phyloP scores from a whole-genome alignment of 768 basidiomycete genomes.

The Rubroboletus satanas region DNA sequence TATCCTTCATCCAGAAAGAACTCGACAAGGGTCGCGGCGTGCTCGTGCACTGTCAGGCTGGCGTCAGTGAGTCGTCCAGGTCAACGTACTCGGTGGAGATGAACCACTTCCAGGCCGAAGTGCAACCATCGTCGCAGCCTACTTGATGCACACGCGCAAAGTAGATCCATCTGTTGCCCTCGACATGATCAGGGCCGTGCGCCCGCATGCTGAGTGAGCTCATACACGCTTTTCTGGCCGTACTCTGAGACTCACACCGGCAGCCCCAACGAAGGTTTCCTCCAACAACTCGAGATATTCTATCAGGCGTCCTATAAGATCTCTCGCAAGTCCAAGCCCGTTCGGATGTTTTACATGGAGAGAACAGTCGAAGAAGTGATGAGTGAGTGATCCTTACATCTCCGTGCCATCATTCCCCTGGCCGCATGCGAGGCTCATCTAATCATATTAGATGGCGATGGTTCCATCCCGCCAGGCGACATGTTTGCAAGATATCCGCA shows the following conservation, averaged over 20 bases:
- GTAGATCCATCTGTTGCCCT: constrained; percentile 60
- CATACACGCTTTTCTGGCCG: background rate
- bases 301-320: constrained; percentile 68
- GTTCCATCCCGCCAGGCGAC: constrained; percentile 54
- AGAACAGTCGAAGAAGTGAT: constrained; percentile 69
- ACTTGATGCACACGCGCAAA: constrained; percentile 73
- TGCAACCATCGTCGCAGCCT: constrained; percentile 82
- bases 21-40: constrained; percentile 73
- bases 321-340: constrained; percentile 60
- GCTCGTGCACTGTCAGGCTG: constrained; percentile 88
- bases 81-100: background rate
- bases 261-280: constrained; percentile 86
- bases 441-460: constrained; percentile 62
- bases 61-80: constrained; percentile 60
- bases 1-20: constrained; percentile 80
- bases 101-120: constrained; percentile 58
- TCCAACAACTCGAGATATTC: constrained; percentile 77
- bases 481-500: constrained; percentile 77
- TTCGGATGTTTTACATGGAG: constrained; percentile 82
- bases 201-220: constrained; percentile 73
- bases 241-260: background rate
- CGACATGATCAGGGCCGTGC: constrained; percentile 57
- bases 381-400: constrained; percentile 48
- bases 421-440: constrained; percentile 1
- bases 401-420: background rate